Conservation (phyloP, 225 moss, liverwort and hornwort genomes). For the Antitrichia curtipendula region DNA sequence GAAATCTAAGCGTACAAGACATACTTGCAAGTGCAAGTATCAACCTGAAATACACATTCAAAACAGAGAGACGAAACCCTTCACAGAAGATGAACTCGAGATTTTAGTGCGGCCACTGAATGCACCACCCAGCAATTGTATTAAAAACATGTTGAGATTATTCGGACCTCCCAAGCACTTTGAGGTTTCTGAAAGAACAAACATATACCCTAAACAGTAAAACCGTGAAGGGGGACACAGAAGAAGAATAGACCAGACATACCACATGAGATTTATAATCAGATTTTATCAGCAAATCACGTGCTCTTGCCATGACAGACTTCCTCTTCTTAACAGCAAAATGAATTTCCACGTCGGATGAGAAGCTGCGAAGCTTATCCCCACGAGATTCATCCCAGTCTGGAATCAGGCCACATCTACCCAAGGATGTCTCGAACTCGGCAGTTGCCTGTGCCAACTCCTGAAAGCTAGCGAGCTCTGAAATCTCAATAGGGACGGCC, state of each 20-base stretch:
- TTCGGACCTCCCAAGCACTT: background rate
- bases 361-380: constrained; percentile 69
- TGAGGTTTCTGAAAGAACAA: background rate
- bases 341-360: constrained; percentile 76
- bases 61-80: background rate
- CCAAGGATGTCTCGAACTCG: constrained; percentile 74
- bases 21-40: background rate
- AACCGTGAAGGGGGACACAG: background rate
- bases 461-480: constrained; percentile 63
- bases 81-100: background rate
- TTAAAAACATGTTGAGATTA: background rate
- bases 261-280: constrained; percentile 61
- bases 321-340: constrained; percentile 88
- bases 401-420: constrained; percentile 56
- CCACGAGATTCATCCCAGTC: constrained; percentile 70
- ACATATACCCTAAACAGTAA: background rate
- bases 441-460: constrained; percentile 58
- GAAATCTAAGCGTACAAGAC: background rate
- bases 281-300: constrained; percentile 59
- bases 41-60: background rate
- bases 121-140: background rate
- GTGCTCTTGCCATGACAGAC: constrained; percentile 54
- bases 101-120: background rate
- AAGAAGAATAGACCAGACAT: constrained; percentile 3
- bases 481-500: constrained; percentile 79